Evolutionary conservation across 148 eudicot genomes (phyloP), one percentile per base, ranked within the genome.

Genomic region (Chenopodium album): DNA sequence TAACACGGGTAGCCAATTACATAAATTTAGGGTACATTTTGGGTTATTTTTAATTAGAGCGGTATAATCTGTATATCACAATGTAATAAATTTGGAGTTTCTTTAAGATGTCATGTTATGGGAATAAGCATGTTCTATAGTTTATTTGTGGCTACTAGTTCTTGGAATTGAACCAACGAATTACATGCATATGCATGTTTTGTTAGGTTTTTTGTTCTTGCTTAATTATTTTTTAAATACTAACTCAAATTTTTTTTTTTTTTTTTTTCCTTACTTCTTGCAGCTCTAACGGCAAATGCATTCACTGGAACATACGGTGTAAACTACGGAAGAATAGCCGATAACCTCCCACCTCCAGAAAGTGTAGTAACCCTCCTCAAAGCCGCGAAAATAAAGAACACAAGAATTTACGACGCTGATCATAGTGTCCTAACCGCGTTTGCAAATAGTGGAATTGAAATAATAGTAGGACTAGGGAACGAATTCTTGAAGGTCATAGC

Each of bases 251-350:
- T 73, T 14, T 48, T 14, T 37, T 41, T 4, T 32, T 73, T 73
- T 14, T 48, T 14, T 37, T 41, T 4, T 32, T 20, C 60, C 48
- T 65, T 11, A 0, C 44, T 12, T 3, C 7, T 14, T 60, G 78
- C 82, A 82, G 85, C 64, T 75, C 3, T 47, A 50, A 82, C 63
- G 23, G 83, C 70, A 1, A 71, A 70, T 32, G 92, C 89, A 71
- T 89, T 93, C 81, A 88, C 90, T 0, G 97, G 97, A 65, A 93
- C 97, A 0, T 93, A 85, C 68, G 97, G 97, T 22, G 91, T 93
- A 20, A 93, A 93, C 80, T 93, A 93, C 54, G 97, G 97, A 77
- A 84, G 90, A 63, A 73, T 93, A 44, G 92, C 97, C 0, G 94
- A 92, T 77, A 94, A 92, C 81, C 81, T 94, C 73, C 92, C 92